These are phyloP conservation scores for Pichia sp. DNA, from an alignment of 1,139 yeast species.

Conservation along the genomic window DNA sequence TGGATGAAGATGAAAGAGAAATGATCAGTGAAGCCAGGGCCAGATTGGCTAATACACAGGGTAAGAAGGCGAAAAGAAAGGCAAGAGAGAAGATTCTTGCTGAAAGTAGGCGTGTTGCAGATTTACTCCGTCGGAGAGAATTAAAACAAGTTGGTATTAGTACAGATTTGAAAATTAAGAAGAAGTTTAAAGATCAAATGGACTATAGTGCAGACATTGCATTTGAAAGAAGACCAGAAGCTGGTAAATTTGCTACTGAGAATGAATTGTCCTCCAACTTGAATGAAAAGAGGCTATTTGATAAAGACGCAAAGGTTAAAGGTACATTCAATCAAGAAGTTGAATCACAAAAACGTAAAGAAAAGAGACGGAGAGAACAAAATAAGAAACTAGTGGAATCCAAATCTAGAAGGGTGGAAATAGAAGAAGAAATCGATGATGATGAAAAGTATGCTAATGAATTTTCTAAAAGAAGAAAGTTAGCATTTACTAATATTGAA, in stretches of 20 bases:
- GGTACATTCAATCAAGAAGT: constrained; percentile 49
- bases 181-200: constrained; percentile 51
- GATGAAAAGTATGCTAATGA: constrained; percentile 29
- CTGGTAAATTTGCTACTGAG: constrained; percentile 67
- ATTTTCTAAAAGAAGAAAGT: constrained; percentile 47
- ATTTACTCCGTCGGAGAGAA: constrained; percentile 80
- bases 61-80: constrained; percentile 91
- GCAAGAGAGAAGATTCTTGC: constrained; percentile 75
- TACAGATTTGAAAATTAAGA: constrained; percentile 51
- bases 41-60: constrained; percentile 87
- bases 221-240: constrained; percentile 69
- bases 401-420: constrained; percentile 35
- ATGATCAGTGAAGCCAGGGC: constrained; percentile 95
- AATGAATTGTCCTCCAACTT: constrained; percentile 51
- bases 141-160: constrained; percentile 83
- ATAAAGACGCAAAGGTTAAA: constrained; percentile 26
- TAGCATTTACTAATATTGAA: constrained; percentile 49
- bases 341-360: constrained; percentile 35
- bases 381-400: constrained; percentile 19
- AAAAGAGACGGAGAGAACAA: constrained; percentile 29
- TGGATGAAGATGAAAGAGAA: constrained; percentile 88
- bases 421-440: constrained; percentile 39
- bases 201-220: constrained; percentile 86
- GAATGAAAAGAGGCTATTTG: constrained; percentile 42
- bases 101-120: constrained; percentile 60